Base-by-base conservation (phyloP, 2,329 filamentous ascomycete genomes). In the Colletotrichum zoysiae region DNA sequence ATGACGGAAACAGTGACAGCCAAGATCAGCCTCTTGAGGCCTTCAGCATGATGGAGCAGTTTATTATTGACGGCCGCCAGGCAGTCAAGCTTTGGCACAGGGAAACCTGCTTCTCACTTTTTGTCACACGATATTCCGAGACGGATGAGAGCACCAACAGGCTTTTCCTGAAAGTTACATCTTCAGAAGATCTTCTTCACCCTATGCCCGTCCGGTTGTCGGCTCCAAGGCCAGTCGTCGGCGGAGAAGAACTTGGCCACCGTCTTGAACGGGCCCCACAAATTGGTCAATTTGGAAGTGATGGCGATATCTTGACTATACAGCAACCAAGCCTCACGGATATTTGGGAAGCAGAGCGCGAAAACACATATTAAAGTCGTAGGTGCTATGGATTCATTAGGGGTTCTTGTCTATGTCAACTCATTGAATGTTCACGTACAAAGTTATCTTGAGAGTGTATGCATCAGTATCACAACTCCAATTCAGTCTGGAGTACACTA, bases 81-180 rank as follows among this genome's bases (percentile, higher is more conserved):
- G 59, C 30, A 26, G 59, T 62, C 5, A 30, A 62, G 18, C 30
- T 62, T 11, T 51, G 8, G 44, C 44, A 51, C 40, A 18, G n/a
- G 3, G 33, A 50, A 8, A 11, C 18, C 20, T 46, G 46, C 16
- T 48, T 62, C 20, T 62, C 59, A n/a, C 59, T 62, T 20, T 62
- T 62, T 12, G 59, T 62, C 7, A 62, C 59, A n/a, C 26, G 59
- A 18, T 51, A 62, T 38, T 62, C 59, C n/a, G 44, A 62, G 59
- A 26, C 59, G 5, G 44, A 38, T 5, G 59, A 38, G 20, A 50
- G 42, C 18, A n/a, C 33, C 14, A 50, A 63, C 46, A 51, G 26
- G 23, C 60, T 53, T 8, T 53, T 53, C 12, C 26, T 53, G n/a
- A 63, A 63, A 48, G 18, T 53, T 12, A 42, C 46, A 11, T 53